phyloP scores from a whole-genome alignment of 352 stramenopile species.

The Thraustochytrium striatum region DNA sequence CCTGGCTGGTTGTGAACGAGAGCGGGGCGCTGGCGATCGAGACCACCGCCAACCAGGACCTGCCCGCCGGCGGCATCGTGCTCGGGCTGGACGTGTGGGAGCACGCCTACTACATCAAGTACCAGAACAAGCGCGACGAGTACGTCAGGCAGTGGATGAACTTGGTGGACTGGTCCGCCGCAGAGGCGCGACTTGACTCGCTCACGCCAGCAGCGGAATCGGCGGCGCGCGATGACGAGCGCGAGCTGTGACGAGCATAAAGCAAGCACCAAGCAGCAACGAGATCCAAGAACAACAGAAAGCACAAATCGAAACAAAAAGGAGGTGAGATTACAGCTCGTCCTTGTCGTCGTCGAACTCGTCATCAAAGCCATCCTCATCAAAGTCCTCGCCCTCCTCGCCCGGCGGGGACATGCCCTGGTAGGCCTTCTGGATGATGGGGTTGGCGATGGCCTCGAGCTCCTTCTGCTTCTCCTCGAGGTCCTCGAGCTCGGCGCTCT shows the following conservation, averaged over 20 bases:
- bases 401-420: too few species aligned
- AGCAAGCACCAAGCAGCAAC: too few species aligned
- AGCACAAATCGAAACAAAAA: too few species aligned
- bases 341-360: too few species aligned
- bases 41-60: constrained; percentile 91
- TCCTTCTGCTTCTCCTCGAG: constrained; percentile 97
- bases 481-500: constrained; percentile 96
- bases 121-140: constrained; percentile 89
- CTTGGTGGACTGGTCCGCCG: constrained; percentile 78
- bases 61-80: constrained; percentile 78
- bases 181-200: background rate
- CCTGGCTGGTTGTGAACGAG: constrained; percentile 70
- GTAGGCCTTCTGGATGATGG: constrained; percentile 99
- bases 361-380: too few species aligned
- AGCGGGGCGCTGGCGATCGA: constrained; percentile 83
- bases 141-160: constrained; percentile 97
- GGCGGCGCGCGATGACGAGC: too few species aligned
- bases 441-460: constrained; percentile 90
- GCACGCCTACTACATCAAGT: constrained; percentile 90
- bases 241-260: too few species aligned
- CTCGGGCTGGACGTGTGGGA: constrained; percentile 92
- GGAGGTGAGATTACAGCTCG: too few species aligned
- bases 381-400: too few species aligned
- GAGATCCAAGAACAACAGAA: too few species aligned
- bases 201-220: too few species aligned